phyloP scores from a whole-genome alignment of 2,329 filamentous ascomycete genomes.

The Aspergillus eucalypticola region DNA sequence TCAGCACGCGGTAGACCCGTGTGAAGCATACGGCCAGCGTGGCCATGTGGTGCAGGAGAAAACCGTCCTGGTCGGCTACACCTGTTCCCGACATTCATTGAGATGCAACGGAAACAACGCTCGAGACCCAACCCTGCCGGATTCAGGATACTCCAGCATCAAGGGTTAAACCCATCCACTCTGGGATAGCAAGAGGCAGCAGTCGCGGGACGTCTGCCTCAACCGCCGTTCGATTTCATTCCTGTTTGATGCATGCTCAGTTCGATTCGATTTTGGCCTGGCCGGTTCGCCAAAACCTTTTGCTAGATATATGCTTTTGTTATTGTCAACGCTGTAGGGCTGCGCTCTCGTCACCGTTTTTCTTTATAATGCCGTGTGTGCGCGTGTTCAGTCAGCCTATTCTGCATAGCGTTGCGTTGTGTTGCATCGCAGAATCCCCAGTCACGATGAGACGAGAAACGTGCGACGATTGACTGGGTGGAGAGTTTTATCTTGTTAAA shows the following conservation, averaged over 20 bases:
- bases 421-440: background rate
- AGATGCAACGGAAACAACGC: slow-evolving; percentile 5
- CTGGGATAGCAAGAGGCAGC: background rate
- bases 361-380: background rate
- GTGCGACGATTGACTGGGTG: background rate
- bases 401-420: background rate
- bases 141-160: slow-evolving; percentile 29
- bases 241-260: background rate
- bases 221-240: background rate
- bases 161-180: slow-evolving; percentile 17
- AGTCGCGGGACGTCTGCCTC: background rate
- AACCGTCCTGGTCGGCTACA: slow-evolving; percentile 79
- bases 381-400: background rate
- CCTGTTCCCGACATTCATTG: slow-evolving; percentile 61
- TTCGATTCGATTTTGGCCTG: slow-evolving; percentile 4
- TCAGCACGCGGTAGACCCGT: slow-evolving; percentile 81
- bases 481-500: background rate
- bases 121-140: slow-evolving; percentile 19
- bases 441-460: background rate
- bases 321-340: background rate
- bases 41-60: slow-evolving; percentile 72
- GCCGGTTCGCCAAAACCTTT: slow-evolving; percentile 7
- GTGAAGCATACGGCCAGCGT: slow-evolving; percentile 70
- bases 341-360: slow-evolving; percentile 2
- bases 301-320: slow-evolving; percentile 6